Evolutionary conservation across 2,329 filamentous ascomycete genomes (phyloP), one percentile per base, ranked within the genome.

Genomic region (Ramichloridium luteum): DNA sequence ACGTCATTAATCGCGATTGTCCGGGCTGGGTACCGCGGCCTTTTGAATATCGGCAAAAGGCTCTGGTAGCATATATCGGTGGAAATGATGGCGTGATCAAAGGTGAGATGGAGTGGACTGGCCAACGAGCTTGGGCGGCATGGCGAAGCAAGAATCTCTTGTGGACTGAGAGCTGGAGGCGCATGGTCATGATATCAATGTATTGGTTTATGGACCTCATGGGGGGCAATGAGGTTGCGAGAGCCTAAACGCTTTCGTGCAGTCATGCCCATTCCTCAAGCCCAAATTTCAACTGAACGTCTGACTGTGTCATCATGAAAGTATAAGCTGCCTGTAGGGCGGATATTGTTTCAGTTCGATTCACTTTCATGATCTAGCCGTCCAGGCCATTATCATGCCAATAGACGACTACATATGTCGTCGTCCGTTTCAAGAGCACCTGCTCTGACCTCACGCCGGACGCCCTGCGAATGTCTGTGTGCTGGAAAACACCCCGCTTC

Each of bases 51-150:
- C 45, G 54, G 29, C 53, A 61, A 30, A 56, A 54, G 28, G 48
- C 52, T 1, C 35, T 57, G 5, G 45, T 62, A 14, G 55, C 58
- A 1, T 64, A 64, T 38, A 50, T 62, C 23, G 60, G 60, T 2
- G 43, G 48, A 11, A 49, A 53, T 13, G 60, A 63, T 39, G 60
- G 60, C 1, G 51, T 64, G 22, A 51, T 62, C 2, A 51, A 48
- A 5, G 59, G 59, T 3, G 48, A 48, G 14, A 42, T 48, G 9
- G 49, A 59, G 13, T 63, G 59, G 59, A 60, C 54, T 13, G 61
- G 60, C 1, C 35, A 49, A 5, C 39, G 49, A 13, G 61, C 60
- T 6, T 64, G 60, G 60, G 31, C 62, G 27, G 59, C 59, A 0
- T 64, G 60, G 61, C 47, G 60, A 27, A 54, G 51, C 28, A 58